Conservation (phyloP, 169 alveolate genomes). For the Eimeria sp. region DNA sequence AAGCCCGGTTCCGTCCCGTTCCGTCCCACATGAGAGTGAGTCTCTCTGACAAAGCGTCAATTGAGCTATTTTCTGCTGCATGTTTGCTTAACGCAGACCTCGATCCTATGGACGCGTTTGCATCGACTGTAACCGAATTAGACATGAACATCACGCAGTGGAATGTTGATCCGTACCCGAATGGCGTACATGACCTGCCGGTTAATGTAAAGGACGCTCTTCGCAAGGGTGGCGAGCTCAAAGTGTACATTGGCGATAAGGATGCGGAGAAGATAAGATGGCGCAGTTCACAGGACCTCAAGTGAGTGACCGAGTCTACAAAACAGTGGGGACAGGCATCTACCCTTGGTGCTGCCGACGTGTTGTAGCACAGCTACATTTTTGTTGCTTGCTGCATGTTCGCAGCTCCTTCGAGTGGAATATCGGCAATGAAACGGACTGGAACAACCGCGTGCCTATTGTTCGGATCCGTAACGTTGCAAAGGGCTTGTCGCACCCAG, state of each 20-base stretch:
- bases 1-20: background rate
- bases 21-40: too few species aligned
- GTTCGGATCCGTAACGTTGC: conserved; percentile 94
- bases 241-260: conserved; percentile 81
- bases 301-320: conserved; percentile 42
- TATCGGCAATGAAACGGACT: conserved; percentile 90
- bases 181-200: conserved; percentile 96
- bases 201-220: conserved; percentile 91
- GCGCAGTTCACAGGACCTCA: conserved; percentile 84
- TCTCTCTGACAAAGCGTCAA: background rate
- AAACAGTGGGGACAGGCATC: background rate
- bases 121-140: conserved; percentile 69
- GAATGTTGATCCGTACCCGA: conserved; percentile 96
- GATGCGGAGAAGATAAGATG: conserved; percentile 80
- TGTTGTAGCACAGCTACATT: background rate
- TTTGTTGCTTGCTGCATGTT: background rate
- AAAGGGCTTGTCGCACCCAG: conserved; percentile 93
- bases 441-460: conserved; percentile 90
- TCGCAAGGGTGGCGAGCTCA: conserved; percentile 91
- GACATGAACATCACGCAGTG: conserved; percentile 92
- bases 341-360: background rate
- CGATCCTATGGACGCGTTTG: conserved; percentile 84
- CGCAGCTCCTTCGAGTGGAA: conserved; percentile 93
- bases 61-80: background rate
- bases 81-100: conserved; percentile 35